Percentiles rank a stretch among this genome's conserved stretches.
Conservation (phyloP, 345 rosid genomes). For the Toxicodendron radicans region DNA sequence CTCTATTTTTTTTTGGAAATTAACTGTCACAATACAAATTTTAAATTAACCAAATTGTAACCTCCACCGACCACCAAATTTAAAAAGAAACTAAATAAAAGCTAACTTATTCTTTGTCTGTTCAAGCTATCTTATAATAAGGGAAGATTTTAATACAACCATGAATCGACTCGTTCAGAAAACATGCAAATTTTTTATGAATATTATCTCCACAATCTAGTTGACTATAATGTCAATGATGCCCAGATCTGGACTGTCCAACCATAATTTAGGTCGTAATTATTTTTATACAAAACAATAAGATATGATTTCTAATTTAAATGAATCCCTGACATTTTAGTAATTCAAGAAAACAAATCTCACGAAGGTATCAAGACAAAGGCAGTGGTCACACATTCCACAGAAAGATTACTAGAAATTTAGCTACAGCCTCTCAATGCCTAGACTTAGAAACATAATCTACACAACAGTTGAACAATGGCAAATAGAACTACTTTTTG, state of each 20-base stretch:
- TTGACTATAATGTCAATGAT: background rate
- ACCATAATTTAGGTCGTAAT: slow-evolving; percentile 1
- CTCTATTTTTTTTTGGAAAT: too few relatives aligned
- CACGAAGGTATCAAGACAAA: background rate
- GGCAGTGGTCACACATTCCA: background rate
- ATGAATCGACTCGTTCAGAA: too few relatives aligned
- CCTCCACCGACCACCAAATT: too few relatives aligned
- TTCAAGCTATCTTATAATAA: background rate
- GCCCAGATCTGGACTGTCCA: background rate
- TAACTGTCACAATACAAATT: too few relatives aligned
- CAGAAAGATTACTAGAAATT: background rate
- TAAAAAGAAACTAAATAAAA: too few relatives aligned
- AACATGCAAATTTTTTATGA: background rate
- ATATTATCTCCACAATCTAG: background rate
- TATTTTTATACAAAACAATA: background rate
- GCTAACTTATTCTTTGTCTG: too few relatives aligned
- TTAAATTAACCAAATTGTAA: too few relatives aligned
- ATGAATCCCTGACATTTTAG: background rate
- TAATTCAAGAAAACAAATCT: slow-evolving; percentile 13
- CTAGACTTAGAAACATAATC: slow-evolving; percentile 3
- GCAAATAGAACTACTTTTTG: slow-evolving; percentile 1
- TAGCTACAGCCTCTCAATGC: background rate
- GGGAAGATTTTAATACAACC: background rate
- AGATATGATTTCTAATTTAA: background rate
- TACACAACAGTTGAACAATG: slow-evolving; percentile 3